phyloP scores from a whole-genome alignment of 805 yeast species.

The Zygoascus flipseniorum region DNA sequence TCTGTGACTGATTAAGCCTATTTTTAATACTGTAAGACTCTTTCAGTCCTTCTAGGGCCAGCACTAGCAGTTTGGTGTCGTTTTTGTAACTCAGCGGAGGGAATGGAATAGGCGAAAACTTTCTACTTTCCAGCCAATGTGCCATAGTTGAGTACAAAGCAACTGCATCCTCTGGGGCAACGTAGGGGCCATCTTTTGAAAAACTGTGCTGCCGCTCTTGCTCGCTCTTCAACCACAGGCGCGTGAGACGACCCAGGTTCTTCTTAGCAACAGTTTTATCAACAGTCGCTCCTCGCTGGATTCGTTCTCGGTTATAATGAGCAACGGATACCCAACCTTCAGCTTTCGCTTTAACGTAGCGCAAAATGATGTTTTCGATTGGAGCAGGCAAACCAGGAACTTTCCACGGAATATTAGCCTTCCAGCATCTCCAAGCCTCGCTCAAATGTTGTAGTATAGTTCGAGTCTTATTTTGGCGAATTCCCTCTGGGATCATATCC shows the following conservation, averaged over 20 bases:
- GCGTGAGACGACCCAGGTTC: constrained; percentile 82
- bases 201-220: constrained; percentile 79
- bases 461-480: constrained; percentile 77
- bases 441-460: constrained; percentile 87
- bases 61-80: constrained; percentile 80
- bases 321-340: constrained; percentile 96
- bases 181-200: constrained; percentile 79
- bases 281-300: constrained; percentile 80
- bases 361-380: constrained; percentile 71
- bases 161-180: constrained; percentile 82
- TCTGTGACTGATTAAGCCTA: constrained; percentile 72
- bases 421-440: constrained; percentile 99
- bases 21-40: constrained; percentile 70
- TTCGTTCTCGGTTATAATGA: constrained; percentile 83
- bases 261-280: constrained; percentile 93
- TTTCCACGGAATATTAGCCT: constrained; percentile 96
- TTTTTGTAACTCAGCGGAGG: constrained; percentile 90
- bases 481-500: constrained; percentile 95
- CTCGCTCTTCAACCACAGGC: constrained; percentile 88
- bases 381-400: constrained; percentile 96
- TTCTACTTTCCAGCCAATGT: constrained; percentile 79
- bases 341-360: constrained; percentile 90
- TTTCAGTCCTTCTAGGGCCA: constrained; percentile 83
- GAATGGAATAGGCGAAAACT: constrained; percentile 81
- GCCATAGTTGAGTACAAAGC: constrained; percentile 80